Percentiles rank a stretch among this genome's conserved stretches.
These are phyloP conservation scores for Gremmenia infestans DNA, from an alignment of 2,329 filamentous ascomycete species.

Conservation along the genomic window DNA sequence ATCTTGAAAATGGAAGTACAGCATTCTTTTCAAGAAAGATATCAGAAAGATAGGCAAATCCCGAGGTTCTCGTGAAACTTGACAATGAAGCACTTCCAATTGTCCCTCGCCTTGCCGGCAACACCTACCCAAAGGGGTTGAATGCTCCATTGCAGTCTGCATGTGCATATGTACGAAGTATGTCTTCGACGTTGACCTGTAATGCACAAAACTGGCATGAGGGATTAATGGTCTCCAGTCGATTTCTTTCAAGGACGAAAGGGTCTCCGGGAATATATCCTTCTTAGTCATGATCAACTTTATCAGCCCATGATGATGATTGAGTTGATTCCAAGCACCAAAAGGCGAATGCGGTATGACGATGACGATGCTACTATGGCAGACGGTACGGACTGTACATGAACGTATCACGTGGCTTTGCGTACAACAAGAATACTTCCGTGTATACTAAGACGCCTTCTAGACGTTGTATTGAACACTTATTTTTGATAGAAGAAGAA, in stretches of 20 bases:
- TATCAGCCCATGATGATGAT: no score
- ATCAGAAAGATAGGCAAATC: not conserved
- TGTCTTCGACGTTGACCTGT: not conserved
- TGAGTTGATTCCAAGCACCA: no score
- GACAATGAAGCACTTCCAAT: not conserved
- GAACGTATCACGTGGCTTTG: no score
- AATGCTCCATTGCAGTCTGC: not conserved
- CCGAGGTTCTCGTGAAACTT: not conserved
- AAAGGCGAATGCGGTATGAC: no score
- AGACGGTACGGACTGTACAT: no score
- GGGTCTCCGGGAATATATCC: not conserved
- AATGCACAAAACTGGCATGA: constrained; percentile 12
- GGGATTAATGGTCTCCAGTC: constrained; percentile 28
- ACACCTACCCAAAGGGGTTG: constrained; percentile 10
- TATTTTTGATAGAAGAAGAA: no score
- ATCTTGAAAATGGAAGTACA: not conserved
- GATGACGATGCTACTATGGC: no score
- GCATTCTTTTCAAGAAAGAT: not conserved
- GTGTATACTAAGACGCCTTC: no score
- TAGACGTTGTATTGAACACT: no score
- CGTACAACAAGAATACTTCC: no score
- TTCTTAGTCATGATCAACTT: not conserved
- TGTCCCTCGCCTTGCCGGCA: constrained; percentile 9
- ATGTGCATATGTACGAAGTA: constrained; percentile 6
- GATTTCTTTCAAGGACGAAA: constrained; percentile 11